Conservation (phyloP, 2,329 filamentous ascomycete genomes). For the Dactylellina cionopaga region DNA sequence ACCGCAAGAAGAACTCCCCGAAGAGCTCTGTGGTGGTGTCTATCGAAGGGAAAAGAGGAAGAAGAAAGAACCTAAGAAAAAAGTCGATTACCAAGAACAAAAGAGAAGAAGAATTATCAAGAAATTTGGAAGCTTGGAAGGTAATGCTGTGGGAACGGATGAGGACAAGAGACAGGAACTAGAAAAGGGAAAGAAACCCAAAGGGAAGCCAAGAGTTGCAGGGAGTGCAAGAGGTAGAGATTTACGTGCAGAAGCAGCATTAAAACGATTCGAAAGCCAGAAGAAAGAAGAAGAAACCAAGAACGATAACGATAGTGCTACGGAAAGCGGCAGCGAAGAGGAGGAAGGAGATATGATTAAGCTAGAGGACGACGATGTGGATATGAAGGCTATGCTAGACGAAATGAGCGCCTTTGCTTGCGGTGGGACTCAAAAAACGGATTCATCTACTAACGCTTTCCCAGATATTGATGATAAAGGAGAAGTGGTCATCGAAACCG, state of each 20-base stretch:
- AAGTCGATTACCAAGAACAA: slow-evolving; percentile 74
- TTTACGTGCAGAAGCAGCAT: slow-evolving; percentile 77
- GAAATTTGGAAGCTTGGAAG: slow-evolving; percentile 77
- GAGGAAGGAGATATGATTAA: slow-evolving; percentile 68
- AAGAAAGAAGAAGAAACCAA: slow-evolving; percentile 63
- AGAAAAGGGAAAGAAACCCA: slow-evolving; percentile 70
- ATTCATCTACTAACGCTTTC: slow-evolving; percentile 20
- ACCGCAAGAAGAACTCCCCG: slow-evolving; percentile 69
- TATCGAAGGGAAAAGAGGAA: slow-evolving; percentile 70
- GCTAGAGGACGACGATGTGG: slow-evolving; percentile 67
- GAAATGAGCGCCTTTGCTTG: slow-evolving; percentile 68
- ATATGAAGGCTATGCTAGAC: slow-evolving; percentile 71
- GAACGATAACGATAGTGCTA: slow-evolving; percentile 60
- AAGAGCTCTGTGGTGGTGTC: slow-evolving; percentile 83
- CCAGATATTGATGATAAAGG: slow-evolving; percentile 35
- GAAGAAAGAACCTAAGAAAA: slow-evolving; percentile 66
- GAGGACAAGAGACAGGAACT: slow-evolving; percentile 72
- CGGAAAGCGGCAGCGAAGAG: slow-evolving; percentile 60
- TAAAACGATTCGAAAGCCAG: slow-evolving; percentile 73
- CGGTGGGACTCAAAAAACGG: slow-evolving; percentile 8
- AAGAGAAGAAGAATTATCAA: slow-evolving; percentile 77
- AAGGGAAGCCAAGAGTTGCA: slow-evolving; percentile 71
- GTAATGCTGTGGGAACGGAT: slow-evolving; percentile 75
- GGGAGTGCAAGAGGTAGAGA: slow-evolving; percentile 78
- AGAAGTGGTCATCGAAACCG: neutral